Base-by-base conservation (phyloP, 805 yeast genomes). In the Lipomyces starkeyi region DNA sequence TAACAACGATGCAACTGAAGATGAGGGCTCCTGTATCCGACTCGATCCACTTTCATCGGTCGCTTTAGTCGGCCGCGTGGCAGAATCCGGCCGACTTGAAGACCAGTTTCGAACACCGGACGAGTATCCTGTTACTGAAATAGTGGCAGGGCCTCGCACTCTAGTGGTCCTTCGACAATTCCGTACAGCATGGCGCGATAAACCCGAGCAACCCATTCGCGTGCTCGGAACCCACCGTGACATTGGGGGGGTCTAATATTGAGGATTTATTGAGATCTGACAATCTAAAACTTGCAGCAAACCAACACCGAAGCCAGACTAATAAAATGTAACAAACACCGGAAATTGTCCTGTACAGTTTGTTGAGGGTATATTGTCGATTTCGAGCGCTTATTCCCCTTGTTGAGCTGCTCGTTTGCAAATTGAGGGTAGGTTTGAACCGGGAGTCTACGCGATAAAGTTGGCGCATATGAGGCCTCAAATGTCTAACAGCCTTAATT, bases 1-100 rank as follows among this genome's bases (percentile, higher is more conserved):
- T 20, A 64, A 52, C 53, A 64, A 56, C 52, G 62, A 60, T 22
- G 61, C 63, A 4, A 64, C 57, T 1, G 63, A 59, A 7, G 47
- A 37, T 56, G 63, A 52, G 5, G 49, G 27, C 22, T 49, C 22
- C 14, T 6, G 22, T 4, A 32, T 29, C 7, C 22, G 59, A 32
- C 17, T 32, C 47, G 59, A 14, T 11, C 25, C 59, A 13, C 25
- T n/a, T 22, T n/a, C 22, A 3, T 34, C 22, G 2, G 27, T 11
- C 17, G 20, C n/a, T 32, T 34, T 32, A 56, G 34, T 9, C 11
- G 27, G 20, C 34, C 34, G 27, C 35, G 61, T n/a, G 29, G 58
- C 20, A n/a, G 35, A 9, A 9, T 32, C 37, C 13, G 58, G 35
- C 29, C 64, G 40, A 11, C 35, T 25, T 37, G 64, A 61, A 7